Evolutionary conservation across 495 filamentous ascomycete species (phyloP), one percentile per base, ranked within the genome.

Genomic region (Echria macrotheca): DNA sequence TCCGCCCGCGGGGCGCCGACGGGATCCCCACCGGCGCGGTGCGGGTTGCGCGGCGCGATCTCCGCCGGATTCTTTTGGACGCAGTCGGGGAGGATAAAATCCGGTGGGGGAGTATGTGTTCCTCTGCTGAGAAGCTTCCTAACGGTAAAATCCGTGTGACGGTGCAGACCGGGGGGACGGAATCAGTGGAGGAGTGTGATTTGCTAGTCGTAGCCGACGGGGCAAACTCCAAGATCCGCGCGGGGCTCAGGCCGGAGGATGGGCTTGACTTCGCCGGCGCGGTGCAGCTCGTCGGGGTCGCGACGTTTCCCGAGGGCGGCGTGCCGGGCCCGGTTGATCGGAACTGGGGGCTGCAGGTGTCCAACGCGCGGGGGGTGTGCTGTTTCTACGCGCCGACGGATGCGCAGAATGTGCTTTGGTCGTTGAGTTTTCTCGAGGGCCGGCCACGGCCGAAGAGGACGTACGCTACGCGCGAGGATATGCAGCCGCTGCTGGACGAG

Each of bases 181-280:
- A 17, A 1, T 31, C 32, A 9, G 43, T 38, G 25, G 54, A 67
- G 7, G 63, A 65, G 14, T 71, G 67, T 38, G 68, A 69, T 42
- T 23, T 73, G 7, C 52, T 73, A 1, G 49, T 73, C 12, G 66
- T 56, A 8, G 62, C 69, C 0, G 67, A 70, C 50, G 70, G 70
- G 2, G 61, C 66, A 2, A 56, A 44, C 31, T 71, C 69, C 52
- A 73, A 65, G 49, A 57, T 73, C 19, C 52, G 70, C 39, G 44
- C 53, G 10, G 24, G 38, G 35, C 47, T 71, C 5, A 55, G 67
- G 45, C 65, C 62, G n/a, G 50, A 60, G 12, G 66, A 70, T 36
- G 56, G 43, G 7, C 50, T 70, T 10, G n/a, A 53, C 6, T 71
- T 58, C 44, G 53, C 61, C 11, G 64, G 67, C 2, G 55, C 59